Evolutionary conservation across 2,329 filamentous ascomycete species (phyloP).

Genomic region (Aspergillus felis): DNA sequence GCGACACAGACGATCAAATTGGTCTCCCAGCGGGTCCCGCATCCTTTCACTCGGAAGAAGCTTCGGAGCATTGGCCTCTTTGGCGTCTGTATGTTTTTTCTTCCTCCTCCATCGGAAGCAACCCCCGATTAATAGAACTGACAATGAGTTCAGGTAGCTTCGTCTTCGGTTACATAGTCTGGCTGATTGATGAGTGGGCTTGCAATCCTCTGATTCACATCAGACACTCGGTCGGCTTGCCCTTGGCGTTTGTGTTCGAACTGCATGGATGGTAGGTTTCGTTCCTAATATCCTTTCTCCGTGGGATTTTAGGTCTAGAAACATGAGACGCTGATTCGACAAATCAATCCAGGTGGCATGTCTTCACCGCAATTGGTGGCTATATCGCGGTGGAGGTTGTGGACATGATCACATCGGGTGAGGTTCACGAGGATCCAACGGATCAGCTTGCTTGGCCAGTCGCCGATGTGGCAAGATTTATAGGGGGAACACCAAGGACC

Average conservation of each 20-base stretch:
- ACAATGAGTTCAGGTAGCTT: constrained; percentile 27
- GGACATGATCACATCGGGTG: constrained; percentile 34
- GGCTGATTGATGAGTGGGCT: constrained; percentile 38
- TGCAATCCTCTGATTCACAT: constrained; percentile 27
- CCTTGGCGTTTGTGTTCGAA: constrained; percentile 39
- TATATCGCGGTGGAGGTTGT: constrained; percentile 39
- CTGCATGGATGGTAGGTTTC: constrained; percentile 41
- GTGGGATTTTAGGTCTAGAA: background rate
- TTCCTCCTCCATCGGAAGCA: too few species aligned
- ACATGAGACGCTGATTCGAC: background rate
- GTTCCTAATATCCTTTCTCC: background rate
- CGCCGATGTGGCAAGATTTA: constrained; percentile 8
- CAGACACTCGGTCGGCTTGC: constrained; percentile 31
- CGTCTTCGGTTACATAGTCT: constrained; percentile 37
- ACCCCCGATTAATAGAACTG: background rate
- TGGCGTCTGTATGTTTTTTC: constrained; percentile 19
- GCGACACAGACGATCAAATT: constrained; percentile 26
- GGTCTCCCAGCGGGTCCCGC: constrained; percentile 30
- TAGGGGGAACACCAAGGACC: constrained; percentile 3
- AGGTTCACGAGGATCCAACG: constrained; percentile 28
- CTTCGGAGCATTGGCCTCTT: constrained; percentile 18
- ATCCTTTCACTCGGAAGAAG: constrained; percentile 20
- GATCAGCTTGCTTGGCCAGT: constrained; percentile 34
- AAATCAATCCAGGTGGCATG: constrained; percentile 36
- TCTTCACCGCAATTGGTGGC: constrained; percentile 42